A percentile compares a stretch with the other conserved stretches of the same genome.
Evolutionary conservation across 148 eudicot species (phyloP).

Genomic region (Polygonum maritimum): DNA sequence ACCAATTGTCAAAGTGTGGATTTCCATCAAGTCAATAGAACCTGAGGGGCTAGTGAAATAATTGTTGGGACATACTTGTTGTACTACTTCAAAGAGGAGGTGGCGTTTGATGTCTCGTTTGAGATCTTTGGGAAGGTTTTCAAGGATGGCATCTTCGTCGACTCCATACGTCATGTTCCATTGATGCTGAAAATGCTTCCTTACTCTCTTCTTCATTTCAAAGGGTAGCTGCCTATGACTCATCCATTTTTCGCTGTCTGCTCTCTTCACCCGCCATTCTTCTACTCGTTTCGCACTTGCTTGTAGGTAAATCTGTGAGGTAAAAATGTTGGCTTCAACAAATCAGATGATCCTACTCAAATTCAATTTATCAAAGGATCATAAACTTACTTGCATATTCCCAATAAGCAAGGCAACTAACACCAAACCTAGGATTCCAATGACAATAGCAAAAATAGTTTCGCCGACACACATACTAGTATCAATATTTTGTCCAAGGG

Average conservation of each 20-base stretch:
- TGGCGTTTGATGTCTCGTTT: slow-evolving; percentile 64
- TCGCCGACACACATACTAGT: slow-evolving; percentile 53
- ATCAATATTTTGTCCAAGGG: slow-evolving; percentile 46
- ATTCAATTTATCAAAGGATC: too few relatives aligned
- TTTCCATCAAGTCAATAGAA: not conserved
- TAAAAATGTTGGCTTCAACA: not conserved
- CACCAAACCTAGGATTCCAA: slow-evolving; percentile 57
- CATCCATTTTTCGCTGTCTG: slow-evolving; percentile 73
- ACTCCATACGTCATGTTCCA: slow-evolving; percentile 70
- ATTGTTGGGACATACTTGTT: slow-evolving; percentile 34
- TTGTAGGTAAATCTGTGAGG: slow-evolving; percentile 41
- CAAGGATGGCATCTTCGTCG: slow-evolving; percentile 51
- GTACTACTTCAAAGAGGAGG: slow-evolving; percentile 55
- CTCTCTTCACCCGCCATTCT: slow-evolving; percentile 60
- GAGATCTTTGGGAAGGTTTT: slow-evolving; percentile 54
- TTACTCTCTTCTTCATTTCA: slow-evolving; percentile 39
- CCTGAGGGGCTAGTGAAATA: not conserved
- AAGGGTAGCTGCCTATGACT: slow-evolving; percentile 56
- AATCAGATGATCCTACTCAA: not conserved
- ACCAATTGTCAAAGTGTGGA: not conserved
- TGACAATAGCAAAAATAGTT: slow-evolving; percentile 34
- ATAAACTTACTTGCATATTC: slow-evolving; percentile 59
- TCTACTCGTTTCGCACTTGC: slow-evolving; percentile 49
- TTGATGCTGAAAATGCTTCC: slow-evolving; percentile 43
- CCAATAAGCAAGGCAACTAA: slow-evolving; percentile 55